phyloP scores from a whole-genome alignment of 495 filamentous ascomycete genomes.

The Penicillium canescens region DNA sequence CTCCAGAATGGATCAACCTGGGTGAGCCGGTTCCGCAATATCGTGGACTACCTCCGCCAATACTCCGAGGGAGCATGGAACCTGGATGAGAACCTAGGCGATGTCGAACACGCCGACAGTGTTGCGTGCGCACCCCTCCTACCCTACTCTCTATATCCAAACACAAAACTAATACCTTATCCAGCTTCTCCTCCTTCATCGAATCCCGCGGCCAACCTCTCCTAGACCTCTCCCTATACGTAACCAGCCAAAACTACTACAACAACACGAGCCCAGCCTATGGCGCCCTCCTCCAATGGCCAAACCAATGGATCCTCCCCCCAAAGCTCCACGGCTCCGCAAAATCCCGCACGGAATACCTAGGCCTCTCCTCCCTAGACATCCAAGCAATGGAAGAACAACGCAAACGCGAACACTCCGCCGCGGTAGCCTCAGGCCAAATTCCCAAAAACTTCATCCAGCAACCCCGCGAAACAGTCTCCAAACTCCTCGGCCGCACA shows the following conservation, averaged over 20 bases:
- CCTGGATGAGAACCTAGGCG: constrained; percentile 51
- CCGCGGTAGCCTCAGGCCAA: constrained; percentile 41
- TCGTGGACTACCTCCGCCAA: constrained; percentile 67
- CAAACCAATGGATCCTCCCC: constrained; percentile 78
- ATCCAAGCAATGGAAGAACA: constrained; percentile 53
- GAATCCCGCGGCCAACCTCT: constrained; percentile 64
- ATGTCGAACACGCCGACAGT: constrained; percentile 50
- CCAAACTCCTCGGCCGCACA: constrained; percentile 38
- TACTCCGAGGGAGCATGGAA: constrained; percentile 54
- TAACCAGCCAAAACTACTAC: constrained; percentile 82
- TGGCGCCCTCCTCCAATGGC: constrained; percentile 74
- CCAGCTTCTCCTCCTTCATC: constrained; percentile 61
- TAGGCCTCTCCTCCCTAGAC: constrained; percentile 69
- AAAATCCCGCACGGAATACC: constrained; percentile 66
- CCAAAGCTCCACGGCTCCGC: constrained; percentile 66
- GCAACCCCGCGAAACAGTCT: constrained; percentile 42
- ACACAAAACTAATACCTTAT: background rate
- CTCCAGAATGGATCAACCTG: constrained; percentile 63
- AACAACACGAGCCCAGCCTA: constrained; percentile 72
- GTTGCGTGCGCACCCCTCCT: constrained; percentile 45
- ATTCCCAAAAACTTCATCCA: constrained; percentile 45
- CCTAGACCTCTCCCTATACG: constrained; percentile 80
- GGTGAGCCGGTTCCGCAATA: constrained; percentile 71
- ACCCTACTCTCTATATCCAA: background rate
- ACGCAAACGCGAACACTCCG: constrained; percentile 42